Base-by-base conservation (phyloP, 352 stramenopile genomes). In the Albugo laibachii region DNA sequence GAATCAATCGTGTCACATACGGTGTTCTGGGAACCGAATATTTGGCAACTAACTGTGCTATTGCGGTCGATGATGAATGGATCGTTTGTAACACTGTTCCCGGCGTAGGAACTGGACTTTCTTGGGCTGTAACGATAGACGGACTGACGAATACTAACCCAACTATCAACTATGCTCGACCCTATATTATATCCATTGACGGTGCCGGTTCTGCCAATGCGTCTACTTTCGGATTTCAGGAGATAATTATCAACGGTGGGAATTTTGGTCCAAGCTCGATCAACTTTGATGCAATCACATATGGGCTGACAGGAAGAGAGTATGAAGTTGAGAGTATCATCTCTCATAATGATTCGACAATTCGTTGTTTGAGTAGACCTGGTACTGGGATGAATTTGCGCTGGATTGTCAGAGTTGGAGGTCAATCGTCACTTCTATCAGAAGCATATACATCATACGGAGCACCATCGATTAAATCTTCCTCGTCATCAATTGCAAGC, bases 41-140 rank as follows among this genome's bases (percentile, higher is more conserved):
- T 16, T 47, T 31, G 0, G 65, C 68, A 0, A 44, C 10, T 0
- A 39, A 59, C 10, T 80, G 68, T 38, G 41, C 49, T 0, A 71
- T 80, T 31, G 58, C 75, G 4, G 58, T 78, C 1, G 58, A 56
- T 16, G 58, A 80, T 48, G 68, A 80, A 42, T 62, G 63, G 11
- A 74, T 80, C 15, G 0, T 60, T 0, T 80, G 68, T 35, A 57
- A 49, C 11, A 80, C 68, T 2, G 56, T 56, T 0, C 50, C 68
- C 49, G 68, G 68, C 11, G 68, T 80, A 0, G 68, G 68, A 0
- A 69, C 54, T 49, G 63, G 62, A 0, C 52, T 80, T 1, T 53
- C 57, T 16, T 80, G 68, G 65, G 64, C 76, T n/a, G 62, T 80
- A 0, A 72, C 65, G 11, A 59, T 80, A 41, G 65, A 80, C 46